Percentiles rank a stretch among this genome's conserved stretches.
Evolutionary conservation across 2,329 filamentous ascomycete genomes (phyloP).

Genomic region (Hymenoscyphus repandus): DNA sequence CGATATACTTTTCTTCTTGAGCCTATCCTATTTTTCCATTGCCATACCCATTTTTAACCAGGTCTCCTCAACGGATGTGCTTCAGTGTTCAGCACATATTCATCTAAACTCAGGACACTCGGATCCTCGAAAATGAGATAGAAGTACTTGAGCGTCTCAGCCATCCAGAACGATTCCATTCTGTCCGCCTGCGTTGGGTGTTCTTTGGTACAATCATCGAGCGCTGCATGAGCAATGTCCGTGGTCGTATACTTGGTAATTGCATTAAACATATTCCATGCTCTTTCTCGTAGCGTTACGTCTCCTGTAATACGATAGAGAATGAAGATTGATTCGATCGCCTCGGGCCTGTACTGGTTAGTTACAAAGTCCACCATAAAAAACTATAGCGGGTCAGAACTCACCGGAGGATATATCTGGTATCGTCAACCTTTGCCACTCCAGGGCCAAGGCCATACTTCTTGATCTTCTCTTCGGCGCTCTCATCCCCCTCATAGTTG

Average conservation of each 20-base stretch:
- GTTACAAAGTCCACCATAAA: no score
- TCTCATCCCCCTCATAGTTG: neutral
- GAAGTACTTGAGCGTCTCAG: conserved; percentile 73
- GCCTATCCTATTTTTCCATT: no score
- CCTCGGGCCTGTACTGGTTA: conserved; percentile 47
- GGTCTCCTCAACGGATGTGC: conserved; percentile 24
- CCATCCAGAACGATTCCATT: conserved; percentile 43
- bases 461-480: neutral
- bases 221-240: conserved; percentile 37
- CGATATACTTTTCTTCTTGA: no score
- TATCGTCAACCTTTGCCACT: conserved; percentile 4
- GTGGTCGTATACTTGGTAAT: conserved; percentile 40
- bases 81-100: conserved; percentile 50
- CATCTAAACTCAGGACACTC: conserved; percentile 53
- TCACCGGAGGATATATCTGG: conserved; percentile 6
- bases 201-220: conserved; percentile 34
- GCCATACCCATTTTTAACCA: no score
- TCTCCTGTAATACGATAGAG: conserved; percentile 38
- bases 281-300: conserved; percentile 34
- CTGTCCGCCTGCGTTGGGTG: conserved; percentile 26
- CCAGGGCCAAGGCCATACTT: neutral
- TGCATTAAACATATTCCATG: conserved; percentile 43
- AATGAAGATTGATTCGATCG: conserved; percentile 63
- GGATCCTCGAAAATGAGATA: conserved; percentile 72
- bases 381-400: no score